Evolutionary conservation across 2,329 filamentous ascomycete species (phyloP).

Genomic region (Fonsecaea pugnacius): DNA sequence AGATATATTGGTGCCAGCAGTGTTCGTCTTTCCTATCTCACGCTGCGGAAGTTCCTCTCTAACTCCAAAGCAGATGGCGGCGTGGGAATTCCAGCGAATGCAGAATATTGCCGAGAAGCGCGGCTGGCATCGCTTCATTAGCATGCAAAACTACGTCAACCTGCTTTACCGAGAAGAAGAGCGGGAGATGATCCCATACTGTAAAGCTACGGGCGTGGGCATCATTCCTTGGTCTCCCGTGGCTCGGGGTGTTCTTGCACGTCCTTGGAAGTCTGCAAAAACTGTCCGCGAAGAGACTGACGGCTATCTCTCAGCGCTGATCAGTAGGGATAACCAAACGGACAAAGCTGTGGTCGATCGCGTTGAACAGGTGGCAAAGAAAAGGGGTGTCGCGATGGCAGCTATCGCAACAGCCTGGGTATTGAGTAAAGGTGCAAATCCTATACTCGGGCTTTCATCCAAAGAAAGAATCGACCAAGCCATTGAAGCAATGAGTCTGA

Average conservation of each 20-base stretch:
- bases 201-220: conserved; percentile 54
- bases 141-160: conserved; percentile 58
- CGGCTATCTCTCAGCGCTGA: conserved; percentile 45
- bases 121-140: conserved; percentile 57
- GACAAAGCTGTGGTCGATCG: conserved; percentile 59
- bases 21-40: conserved; percentile 42
- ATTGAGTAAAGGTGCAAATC: conserved; percentile 55
- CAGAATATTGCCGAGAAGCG: conserved; percentile 54
- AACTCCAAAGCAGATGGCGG: conserved; percentile 4
- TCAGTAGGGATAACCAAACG: conserved; percentile 50
- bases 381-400: conserved; percentile 64
- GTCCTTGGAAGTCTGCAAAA: conserved; percentile 47
- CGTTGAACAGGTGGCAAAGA: conserved; percentile 63
- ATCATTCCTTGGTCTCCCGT: conserved; percentile 47
- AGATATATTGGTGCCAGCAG: conserved; percentile 38
- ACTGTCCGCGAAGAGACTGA: conserved; percentile 48
- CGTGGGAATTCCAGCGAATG: conserved; percentile 46
- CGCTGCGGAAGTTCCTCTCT: conserved; percentile 47
- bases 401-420: conserved; percentile 68
- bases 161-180: conserved; percentile 55
- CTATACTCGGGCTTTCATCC: conserved; percentile 65
- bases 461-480: conserved; percentile 64
- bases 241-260: conserved; percentile 38
- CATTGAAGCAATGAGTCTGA: conserved; percentile 50
- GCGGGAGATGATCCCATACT: conserved; percentile 52